Evolutionary conservation across 306 rosid genomes (phyloP).

Genomic region (Begonia masoniana): DNA sequence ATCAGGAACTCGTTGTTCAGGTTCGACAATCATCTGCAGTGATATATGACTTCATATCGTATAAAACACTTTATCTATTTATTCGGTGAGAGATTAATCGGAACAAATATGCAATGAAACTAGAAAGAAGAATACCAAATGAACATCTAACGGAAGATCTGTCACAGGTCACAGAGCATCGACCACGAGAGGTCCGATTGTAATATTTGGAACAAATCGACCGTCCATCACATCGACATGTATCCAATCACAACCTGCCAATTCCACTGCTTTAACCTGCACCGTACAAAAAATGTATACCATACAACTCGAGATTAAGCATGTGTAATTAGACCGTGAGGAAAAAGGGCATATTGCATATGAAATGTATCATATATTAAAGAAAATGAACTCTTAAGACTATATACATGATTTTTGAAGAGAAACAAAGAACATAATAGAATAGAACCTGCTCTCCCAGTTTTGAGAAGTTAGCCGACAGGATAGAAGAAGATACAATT

Average conservation of each 20-base stretch:
- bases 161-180: slow-evolving; percentile 98
- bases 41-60: slow-evolving; percentile 11
- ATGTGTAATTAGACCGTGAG: background rate
- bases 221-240: slow-evolving; percentile 99
- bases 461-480: slow-evolving; percentile 84
- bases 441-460: slow-evolving; percentile 85
- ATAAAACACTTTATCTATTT: background rate
- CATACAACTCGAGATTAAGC: background rate
- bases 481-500: slow-evolving; percentile 95
- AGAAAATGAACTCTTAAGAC: background rate
- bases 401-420: background rate
- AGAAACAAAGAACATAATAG: slow-evolving; percentile 8
- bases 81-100: slow-evolving; percentile 1
- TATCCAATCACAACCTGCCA: slow-evolving; percentile 99
- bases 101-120: slow-evolving; percentile 1
- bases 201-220: slow-evolving; percentile 95
- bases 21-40: slow-evolving; percentile 93
- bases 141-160: slow-evolving; percentile 97
- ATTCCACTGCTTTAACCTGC: slow-evolving; percentile 94
- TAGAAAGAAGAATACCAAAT: slow-evolving; percentile 52
- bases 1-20: slow-evolving; percentile 92
- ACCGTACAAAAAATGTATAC: slow-evolving; percentile 12
- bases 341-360: background rate
- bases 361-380: background rate
- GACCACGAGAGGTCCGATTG: slow-evolving; percentile 96